Evolutionary conservation across 768 basidiomycete genomes (phyloP).

Genomic region (Tulasnella calospora): DNA sequence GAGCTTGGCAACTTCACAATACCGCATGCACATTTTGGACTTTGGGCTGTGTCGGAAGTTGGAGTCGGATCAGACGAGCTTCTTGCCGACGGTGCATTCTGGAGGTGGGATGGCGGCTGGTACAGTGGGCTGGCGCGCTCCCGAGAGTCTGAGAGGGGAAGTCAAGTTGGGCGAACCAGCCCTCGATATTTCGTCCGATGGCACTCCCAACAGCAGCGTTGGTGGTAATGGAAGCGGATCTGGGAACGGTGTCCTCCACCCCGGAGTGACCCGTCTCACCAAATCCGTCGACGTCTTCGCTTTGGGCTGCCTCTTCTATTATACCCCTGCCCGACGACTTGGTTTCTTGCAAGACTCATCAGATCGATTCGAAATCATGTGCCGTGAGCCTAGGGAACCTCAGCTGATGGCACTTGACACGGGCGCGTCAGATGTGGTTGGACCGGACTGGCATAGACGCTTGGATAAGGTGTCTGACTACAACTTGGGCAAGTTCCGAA

Average conservation of each 20-base stretch:
- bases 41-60: constrained; percentile 96
- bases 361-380: constrained; percentile 97
- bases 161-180: constrained; percentile 81
- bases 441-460: constrained; percentile 81
- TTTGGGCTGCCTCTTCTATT: constrained; percentile 91
- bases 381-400: constrained; percentile 79
- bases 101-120: constrained; percentile 79
- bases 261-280: constrained; percentile 67
- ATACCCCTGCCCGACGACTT: constrained; percentile 74
- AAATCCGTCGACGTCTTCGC: constrained; percentile 97
- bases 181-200: constrained; percentile 57
- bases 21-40: constrained; percentile 91
- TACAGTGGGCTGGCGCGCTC: constrained; percentile 95
- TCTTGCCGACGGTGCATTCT: constrained; percentile 77
- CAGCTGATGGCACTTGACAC: constrained; percentile 71
- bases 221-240: constrained; percentile 44
- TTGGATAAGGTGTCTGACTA: constrained; percentile 88
- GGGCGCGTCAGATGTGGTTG: constrained; percentile 65
- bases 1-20: constrained; percentile 33
- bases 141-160: constrained; percentile 90
- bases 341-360: constrained; percentile 97
- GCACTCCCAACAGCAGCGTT: constrained; percentile 45
- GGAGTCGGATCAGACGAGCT: constrained; percentile 93
- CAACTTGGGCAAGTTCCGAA: constrained; percentile 93
- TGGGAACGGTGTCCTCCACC: constrained; percentile 32